A percentile compares a stretch with the other conserved stretches of the same genome.
Conservation (phyloP, 371 early-diverging fungal genomes). For the Dinochytrium kinnereticum region DNA sequence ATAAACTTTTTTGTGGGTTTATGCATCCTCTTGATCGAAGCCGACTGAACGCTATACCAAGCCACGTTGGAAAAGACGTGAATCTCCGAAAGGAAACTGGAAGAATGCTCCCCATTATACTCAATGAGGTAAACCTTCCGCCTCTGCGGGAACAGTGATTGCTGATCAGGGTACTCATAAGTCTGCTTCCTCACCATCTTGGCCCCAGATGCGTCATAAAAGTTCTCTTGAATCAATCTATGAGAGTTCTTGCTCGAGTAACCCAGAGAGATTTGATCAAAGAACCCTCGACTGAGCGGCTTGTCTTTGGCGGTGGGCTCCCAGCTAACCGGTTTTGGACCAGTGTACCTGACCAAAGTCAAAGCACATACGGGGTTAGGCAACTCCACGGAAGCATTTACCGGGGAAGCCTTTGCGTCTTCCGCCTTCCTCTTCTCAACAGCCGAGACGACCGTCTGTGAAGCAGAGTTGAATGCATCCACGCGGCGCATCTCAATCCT, state of each 20-base stretch:
- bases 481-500: conserved; percentile 5
- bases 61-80: conserved; percentile 17
- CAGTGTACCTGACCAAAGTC: conserved; percentile 21
- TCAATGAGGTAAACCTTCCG: conserved; percentile 24
- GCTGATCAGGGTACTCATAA: conserved; percentile 19
- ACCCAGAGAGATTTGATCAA: conserved; percentile 1
- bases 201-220: conserved; percentile 17
- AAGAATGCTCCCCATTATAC: background rate
- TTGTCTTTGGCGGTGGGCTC: conserved; percentile 20
- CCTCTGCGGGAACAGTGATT: conserved; percentile 14
- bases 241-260: background rate
- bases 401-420: background rate
- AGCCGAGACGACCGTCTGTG: conserved; percentile 18
- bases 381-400: background rate
- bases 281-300: conserved; percentile 23
- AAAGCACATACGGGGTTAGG: background rate
- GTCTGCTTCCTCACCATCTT: conserved; percentile 20
- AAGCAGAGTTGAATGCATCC: conserved; percentile 24
- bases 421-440: background rate
- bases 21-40: conserved; percentile 21
- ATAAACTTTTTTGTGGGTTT: conserved; percentile 19
- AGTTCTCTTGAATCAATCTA: conserved; percentile 25
- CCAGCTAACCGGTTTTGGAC: conserved; percentile 30
- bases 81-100: conserved; percentile 13
- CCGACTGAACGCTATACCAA: conserved; percentile 24